Base-by-base conservation (phyloP, 139 green algal species). In the Gonium pectorale region DNA sequence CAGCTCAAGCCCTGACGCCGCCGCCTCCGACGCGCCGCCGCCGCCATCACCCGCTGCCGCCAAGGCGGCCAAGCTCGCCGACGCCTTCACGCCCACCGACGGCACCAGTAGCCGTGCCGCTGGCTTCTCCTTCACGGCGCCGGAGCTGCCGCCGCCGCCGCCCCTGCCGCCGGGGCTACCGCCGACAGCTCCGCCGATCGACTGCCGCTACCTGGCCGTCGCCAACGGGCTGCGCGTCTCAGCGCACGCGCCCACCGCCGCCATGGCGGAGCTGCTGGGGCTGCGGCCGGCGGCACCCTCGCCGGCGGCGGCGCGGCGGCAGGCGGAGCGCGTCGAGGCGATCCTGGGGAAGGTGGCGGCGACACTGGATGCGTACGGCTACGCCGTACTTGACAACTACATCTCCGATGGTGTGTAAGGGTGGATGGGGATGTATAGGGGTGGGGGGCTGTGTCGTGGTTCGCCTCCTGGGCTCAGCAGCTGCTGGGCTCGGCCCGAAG, bases 381-480 rank as follows among this genome's bases (percentile, higher is more conserved):
- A 81, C 43, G 83, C 83, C 22, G 83, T 88, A 37, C 77, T 81
- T 29, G 83, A 88, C 64, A 83, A 88, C 72, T 88, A 60, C 54
- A 67, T 83, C 13, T 44, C 64, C 1, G 69, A 79, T n/a, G 72
- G 73, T 83, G 44, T 40, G 81, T n/a, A n/a, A n/a, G n/a, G n/a
- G n/a, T n/a, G n/a, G n/a, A n/a, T n/a, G n/a, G n/a, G n/a, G n/a
- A n/a, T n/a, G n/a, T n/a, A n/a, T n/a, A n/a, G n/a, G n/a, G n/a
- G n/a, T n/a, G n/a, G n/a, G n/a, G n/a, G n/a, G n/a, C n/a, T n/a
- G n/a, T n/a, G n/a, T n/a, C n/a, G n/a, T n/a, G n/a, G n/a, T n/a
- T n/a, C n/a, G n/a, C n/a, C n/a, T n/a, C n/a, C n/a, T n/a, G n/a
- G n/a, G n/a, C n/a, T n/a, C n/a, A n/a, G n/a, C n/a, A n/a, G n/a